These are phyloP conservation scores for Mucor saturninus DNA, from an alignment of 371 early-diverging fungal genomes.

Conservation along the genomic window DNA sequence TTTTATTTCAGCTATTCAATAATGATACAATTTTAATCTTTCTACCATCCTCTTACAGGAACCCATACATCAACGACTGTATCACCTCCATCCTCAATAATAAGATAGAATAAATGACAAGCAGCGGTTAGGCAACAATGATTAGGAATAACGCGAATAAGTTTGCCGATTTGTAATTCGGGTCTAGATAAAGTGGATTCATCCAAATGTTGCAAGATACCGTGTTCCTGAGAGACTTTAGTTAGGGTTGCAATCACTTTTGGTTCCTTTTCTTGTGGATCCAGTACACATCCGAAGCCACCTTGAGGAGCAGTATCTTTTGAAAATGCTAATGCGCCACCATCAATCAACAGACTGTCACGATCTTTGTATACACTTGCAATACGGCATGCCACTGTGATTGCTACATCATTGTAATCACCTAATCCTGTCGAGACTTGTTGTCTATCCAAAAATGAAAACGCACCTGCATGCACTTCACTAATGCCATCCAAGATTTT, in stretches of 20 bases:
- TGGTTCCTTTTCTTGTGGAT: constrained; percentile 10
- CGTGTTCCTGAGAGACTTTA: constrained; percentile 50
- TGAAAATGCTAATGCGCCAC: constrained; percentile 50
- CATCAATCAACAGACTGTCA: constrained; percentile 42
- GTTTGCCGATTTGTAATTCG: constrained; percentile 30
- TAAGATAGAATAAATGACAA: constrained; percentile 41
- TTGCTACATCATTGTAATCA: constrained; percentile 30
- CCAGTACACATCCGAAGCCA: constrained; percentile 43
- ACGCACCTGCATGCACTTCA: constrained; percentile 53
- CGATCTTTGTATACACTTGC: constrained; percentile 45
- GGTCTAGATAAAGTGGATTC: constrained; percentile 16
- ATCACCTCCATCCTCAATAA: constrained; percentile 41
- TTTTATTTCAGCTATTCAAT: too few species aligned
- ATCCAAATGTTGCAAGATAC: constrained; percentile 32
- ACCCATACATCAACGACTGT: constrained; percentile 52
- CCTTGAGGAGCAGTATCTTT: constrained; percentile 53
- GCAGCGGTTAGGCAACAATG: constrained; percentile 51
- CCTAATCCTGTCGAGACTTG: constrained; percentile 45
- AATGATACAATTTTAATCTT: background rate
- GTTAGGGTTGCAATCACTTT: constrained; percentile 22
- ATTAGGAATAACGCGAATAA: constrained; percentile 43
- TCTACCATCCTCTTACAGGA: constrained; percentile 53
- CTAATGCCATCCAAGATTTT: constrained; percentile 35
- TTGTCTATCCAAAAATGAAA: constrained; percentile 44
- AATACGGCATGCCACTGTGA: constrained; percentile 43